Evolutionary conservation across 495 filamentous ascomycete genomes (phyloP), one percentile per base, ranked within the genome.

Genomic region (Trypethelium eluteriae): DNA sequence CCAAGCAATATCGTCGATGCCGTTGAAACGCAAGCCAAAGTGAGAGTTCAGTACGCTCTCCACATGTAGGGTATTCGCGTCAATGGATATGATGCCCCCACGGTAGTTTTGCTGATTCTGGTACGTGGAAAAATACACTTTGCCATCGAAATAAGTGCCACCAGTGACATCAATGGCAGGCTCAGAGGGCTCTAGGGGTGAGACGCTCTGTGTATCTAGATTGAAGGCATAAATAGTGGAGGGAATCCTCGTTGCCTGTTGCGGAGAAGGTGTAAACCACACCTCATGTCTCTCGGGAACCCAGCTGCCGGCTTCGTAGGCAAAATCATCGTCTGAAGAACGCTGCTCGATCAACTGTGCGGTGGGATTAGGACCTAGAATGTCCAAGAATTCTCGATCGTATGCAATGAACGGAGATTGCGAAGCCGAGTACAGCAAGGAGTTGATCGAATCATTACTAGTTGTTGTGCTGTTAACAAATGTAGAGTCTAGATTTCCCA

Each of bases 1-100:
- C 63, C 63, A 65, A 10, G 38, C 63, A 39, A 65, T 65, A 53
- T 65, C 63, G 46, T 65, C 63, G 18, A 56, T 38, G 34, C 63
- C 63, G 38, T 65, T 65, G 63, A 44, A 65, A 32, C 46, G 63
- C 0, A 65, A 44, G 18, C 63, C 63, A 53, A 65, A 65, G 44
- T 65, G 56, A 34, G 41, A 50, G 25, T 65, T 65, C 63, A 53
- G n/a, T 5, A 65, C 38, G 41, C n/a, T 25, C 36, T 65, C 16
- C 34, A 56, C 46, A 16, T 65, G 41, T 9, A 65, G 38, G 25
- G 63, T 65, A 44, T 65, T 49, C 11, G 56, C 63, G 38, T 65
- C 44, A 2, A 65, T 44, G 3, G 41, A 25, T 10, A 65, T 35
- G 16, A 65, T 53, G 46, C 63, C 63, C 14, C 63, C 63, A 39